Percentiles rank a stretch among this genome's conserved stretches.
Conservation (phyloP, 805 yeast genomes). For the Starmerella bombi region DNA sequence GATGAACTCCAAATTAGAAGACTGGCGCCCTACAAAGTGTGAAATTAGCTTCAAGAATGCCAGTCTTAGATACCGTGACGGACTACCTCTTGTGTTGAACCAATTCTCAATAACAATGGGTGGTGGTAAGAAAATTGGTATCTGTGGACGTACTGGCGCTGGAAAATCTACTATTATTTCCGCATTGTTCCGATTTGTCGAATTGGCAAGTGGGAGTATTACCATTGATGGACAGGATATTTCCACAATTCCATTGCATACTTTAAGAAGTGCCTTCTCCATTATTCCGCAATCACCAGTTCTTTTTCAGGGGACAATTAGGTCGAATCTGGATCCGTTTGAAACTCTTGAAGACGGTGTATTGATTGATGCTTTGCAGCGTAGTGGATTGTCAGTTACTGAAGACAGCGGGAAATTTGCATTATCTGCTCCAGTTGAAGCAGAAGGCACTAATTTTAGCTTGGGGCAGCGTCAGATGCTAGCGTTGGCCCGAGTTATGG, state of each 20-base stretch:
- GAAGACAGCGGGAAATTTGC: conserved; percentile 42
- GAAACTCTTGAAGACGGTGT: conserved; percentile 39
- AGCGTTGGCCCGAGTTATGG: conserved; percentile 55
- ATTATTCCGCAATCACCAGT: conserved; percentile 87
- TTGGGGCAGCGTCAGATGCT: conserved; percentile 16
- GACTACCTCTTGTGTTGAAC: conserved; percentile 51
- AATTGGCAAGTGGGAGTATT: conserved; percentile 40
- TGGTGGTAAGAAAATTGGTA: conserved; percentile 58
- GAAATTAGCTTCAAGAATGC: conserved; percentile 43
- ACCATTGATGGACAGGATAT: conserved; percentile 57
- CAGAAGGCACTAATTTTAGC: conserved; percentile 16
- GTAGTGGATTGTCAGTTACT: conserved; percentile 32
- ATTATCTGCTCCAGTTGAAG: conserved; percentile 31
- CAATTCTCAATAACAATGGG: conserved; percentile 38
- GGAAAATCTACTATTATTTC: conserved; percentile 69
- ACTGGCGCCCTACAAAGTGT: conserved; percentile 51
- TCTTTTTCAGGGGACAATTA: conserved; percentile 60
- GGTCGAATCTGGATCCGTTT: conserved; percentile 70
- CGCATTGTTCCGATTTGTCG: conserved; percentile 54
- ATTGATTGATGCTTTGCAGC: conserved; percentile 53
- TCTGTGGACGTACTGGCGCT: conserved; percentile 85
- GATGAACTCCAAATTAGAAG: conserved; percentile 19
- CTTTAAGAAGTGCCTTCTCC: conserved; percentile 54
- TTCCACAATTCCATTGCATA: conserved; percentile 45
- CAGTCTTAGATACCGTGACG: conserved; percentile 46